Conservation (phyloP, 352 stramenopile species). For the Chrysophaeum taylorii region DNA sequence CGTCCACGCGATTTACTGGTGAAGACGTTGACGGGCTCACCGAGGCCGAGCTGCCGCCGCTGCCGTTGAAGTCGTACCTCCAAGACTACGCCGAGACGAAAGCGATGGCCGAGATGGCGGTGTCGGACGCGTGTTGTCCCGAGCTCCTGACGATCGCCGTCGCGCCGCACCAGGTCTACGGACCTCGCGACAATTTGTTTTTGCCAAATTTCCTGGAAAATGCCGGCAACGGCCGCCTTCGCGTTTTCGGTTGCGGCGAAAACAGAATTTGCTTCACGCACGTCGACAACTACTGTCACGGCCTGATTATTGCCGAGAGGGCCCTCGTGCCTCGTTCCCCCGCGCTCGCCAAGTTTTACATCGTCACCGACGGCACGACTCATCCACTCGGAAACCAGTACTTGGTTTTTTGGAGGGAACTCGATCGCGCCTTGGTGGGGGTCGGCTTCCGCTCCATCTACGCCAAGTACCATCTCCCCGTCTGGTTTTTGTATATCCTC, state of each 20-base stretch:
- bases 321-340: constrained; percentile 45
- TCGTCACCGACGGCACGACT: constrained; percentile 63
- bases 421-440: constrained; percentile 53
- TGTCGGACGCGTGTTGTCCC: constrained; percentile 33
- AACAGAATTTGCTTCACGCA: constrained; percentile 70
- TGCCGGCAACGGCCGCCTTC: constrained; percentile 50
- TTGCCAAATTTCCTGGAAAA: constrained; percentile 66
- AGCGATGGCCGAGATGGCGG: constrained; percentile 42
- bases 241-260: constrained; percentile 65
- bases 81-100: constrained; percentile 62
- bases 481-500: constrained; percentile 51
- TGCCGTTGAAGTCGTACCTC: constrained; percentile 41
- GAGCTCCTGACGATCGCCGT: constrained; percentile 66
- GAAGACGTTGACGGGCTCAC: constrained; percentile 53
- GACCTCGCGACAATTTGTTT: constrained; percentile 66
- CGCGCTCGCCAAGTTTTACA: constrained; percentile 74
- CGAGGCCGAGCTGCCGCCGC: constrained; percentile 53
- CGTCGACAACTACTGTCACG: constrained; percentile 79
- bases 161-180: constrained; percentile 78
- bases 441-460: constrained; percentile 65
- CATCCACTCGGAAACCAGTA: constrained; percentile 42
- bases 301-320: constrained; percentile 58
- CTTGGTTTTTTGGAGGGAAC: constrained; percentile 61
- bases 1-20: constrained; percentile 68
- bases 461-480: constrained; percentile 56